Evolutionary conservation across 257 asterid genomes (phyloP), one percentile per base, ranked within the genome.

Genomic region (Echium plantagineum): DNA sequence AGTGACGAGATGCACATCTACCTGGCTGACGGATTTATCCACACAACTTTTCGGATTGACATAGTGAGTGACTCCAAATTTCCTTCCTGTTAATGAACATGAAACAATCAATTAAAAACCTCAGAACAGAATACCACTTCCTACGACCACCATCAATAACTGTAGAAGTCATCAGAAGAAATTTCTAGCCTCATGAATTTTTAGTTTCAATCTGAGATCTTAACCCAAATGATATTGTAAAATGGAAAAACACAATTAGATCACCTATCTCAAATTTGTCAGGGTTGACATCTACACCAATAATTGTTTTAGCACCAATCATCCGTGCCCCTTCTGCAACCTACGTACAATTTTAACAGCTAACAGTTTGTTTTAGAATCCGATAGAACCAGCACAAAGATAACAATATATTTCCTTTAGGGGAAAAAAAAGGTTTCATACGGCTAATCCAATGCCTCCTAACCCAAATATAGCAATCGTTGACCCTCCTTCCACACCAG

Each of bases 281-380:
- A 0, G 91, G 80, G 76, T 89, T 86, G 68, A 82, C 69, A 65
- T 84, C 97, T 46, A 89, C 70, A 22, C 97, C 95, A 9, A 89
- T 84, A 60, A 89, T 84, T 69, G 64, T 82, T 22, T 70, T 46
- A 26, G 95, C 94, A 0, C 94, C 94, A 65, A 94, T 76, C 49
- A 86, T 60, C 70, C 97, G 78, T 21, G 91, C 83, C 53, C 97
- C 97, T 70, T 86, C 94, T n/a, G 97, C 97, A 71, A 86, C 97
- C 97, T 86, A 18, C 18, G 48, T 22, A 22, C 5, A 24, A 24
- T 56, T 2, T 35, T 51, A 6, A n/a, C 19, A 15, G 20, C 18
- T 6, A 13, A 16, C 13, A 52, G 12, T 18, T 22, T 30, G 58
- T 63, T 15, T 10, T n/a, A 15, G 16, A 52, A 52, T 18, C 6